Percentiles rank a stretch among this genome's conserved stretches.
phyloP scores from a whole-genome alignment of 352 stramenopile species.

The Globisporangium cylindrosporum region DNA sequence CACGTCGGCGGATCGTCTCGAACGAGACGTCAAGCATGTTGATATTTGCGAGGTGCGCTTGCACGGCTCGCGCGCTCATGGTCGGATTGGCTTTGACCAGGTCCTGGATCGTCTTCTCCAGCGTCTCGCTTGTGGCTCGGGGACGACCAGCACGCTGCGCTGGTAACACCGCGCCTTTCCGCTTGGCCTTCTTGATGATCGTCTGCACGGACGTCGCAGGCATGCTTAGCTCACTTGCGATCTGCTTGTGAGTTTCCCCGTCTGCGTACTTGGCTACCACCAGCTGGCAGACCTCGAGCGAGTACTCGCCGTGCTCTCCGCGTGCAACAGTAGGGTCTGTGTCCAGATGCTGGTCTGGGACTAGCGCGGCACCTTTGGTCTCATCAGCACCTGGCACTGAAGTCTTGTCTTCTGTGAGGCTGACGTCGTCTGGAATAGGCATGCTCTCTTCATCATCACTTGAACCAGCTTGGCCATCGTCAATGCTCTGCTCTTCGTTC shows the following conservation, averaged over 20 bases:
- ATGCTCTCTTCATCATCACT: background rate
- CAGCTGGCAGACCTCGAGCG: slow-evolving; percentile 23
- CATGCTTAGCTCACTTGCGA: slow-evolving; percentile 29
- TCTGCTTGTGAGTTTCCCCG: slow-evolving; percentile 26
- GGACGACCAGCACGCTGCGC: slow-evolving; percentile 28
- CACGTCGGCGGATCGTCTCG: slow-evolving; percentile 38
- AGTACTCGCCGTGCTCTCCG: slow-evolving; percentile 16
- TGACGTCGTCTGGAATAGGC: background rate
- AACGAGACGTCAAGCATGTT: slow-evolving; percentile 31
- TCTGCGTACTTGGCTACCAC: slow-evolving; percentile 20
- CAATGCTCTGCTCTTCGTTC: background rate
- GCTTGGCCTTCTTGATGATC: slow-evolving; percentile 34
- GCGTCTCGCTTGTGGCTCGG: slow-evolving; percentile 23
- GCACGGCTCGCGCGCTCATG: slow-evolving; percentile 27
- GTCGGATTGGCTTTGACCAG: slow-evolving; percentile 20
- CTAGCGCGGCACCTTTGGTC: background rate
- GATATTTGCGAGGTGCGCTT: slow-evolving; percentile 19
- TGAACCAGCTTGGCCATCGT: background rate
- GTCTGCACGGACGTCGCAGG: slow-evolving; percentile 30
- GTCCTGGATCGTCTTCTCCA: slow-evolving; percentile 31
- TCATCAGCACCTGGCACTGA: background rate
- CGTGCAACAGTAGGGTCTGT: no score
- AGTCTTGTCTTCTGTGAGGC: background rate
- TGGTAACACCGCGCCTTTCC: slow-evolving; percentile 22
- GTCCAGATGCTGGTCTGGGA: background rate